These are phyloP conservation scores for Immersiella caudata DNA, from an alignment of 495 filamentous ascomycete genomes.

Conservation along the genomic window DNA sequence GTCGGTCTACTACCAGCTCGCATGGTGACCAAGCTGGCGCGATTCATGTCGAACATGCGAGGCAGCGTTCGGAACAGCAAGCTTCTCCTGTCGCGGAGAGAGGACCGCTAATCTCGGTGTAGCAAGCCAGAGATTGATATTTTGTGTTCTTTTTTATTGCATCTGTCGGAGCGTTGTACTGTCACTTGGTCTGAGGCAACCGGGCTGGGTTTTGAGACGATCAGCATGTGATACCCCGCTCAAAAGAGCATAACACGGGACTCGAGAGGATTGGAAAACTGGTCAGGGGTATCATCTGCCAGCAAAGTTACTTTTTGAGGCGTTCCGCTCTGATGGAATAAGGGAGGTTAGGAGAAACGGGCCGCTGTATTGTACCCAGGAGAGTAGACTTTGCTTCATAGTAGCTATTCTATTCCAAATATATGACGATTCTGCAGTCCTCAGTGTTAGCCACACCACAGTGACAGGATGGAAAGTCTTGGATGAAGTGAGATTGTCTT, in stretches of 20 bases:
- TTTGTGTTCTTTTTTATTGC: background rate
- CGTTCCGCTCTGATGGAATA: too few relatives aligned
- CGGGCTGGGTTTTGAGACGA: background rate
- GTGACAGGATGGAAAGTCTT: too few relatives aligned
- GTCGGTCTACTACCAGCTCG: constrained; percentile 27
- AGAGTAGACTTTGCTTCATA: too few relatives aligned
- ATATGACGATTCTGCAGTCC: too few relatives aligned
- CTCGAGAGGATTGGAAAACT: background rate
- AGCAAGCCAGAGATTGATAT: background rate
- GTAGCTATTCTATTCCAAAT: too few relatives aligned
- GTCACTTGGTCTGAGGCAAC: background rate
- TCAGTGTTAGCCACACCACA: too few relatives aligned
- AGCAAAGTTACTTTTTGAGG: too few relatives aligned
- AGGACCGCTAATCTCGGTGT: background rate
- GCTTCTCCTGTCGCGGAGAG: background rate
- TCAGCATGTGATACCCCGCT: constrained; percentile 4
- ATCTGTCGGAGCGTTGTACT: background rate
- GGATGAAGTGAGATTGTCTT: too few relatives aligned
- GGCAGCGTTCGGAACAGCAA: background rate
- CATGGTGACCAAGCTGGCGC: background rate
- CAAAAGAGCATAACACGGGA: constrained; percentile 5
- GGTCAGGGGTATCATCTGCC: constrained; percentile 1
- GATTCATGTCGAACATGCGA: background rate
- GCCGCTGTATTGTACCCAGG: too few relatives aligned
- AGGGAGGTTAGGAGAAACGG: too few relatives aligned